Evolutionary conservation across 768 basidiomycete genomes (phyloP).

Genomic region (Stropharia rugosoannulata): DNA sequence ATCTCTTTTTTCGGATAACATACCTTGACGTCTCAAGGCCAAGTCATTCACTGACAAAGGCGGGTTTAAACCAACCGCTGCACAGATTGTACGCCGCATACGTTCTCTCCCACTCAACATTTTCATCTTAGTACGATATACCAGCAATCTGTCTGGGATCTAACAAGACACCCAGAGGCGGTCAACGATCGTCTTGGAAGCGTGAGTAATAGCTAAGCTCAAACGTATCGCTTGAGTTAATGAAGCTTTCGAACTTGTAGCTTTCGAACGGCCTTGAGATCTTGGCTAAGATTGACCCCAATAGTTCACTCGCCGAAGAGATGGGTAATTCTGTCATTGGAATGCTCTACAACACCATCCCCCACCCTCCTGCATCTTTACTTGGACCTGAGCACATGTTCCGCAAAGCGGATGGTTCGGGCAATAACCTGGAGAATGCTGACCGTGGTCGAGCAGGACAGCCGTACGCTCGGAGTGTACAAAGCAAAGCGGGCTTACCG

Average conservation of each 20-base stretch:
- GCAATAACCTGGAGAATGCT: conserved; percentile 45
- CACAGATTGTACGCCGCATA: conserved; percentile 5
- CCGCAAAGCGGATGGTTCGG: conserved; percentile 30
- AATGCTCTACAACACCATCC: conserved; percentile 57
- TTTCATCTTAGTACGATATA: not conserved
- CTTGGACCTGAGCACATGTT: conserved; percentile 32
- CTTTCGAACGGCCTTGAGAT: conserved; percentile 14
- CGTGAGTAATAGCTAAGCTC: conserved; percentile 1
- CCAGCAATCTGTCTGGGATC: conserved; percentile 8
- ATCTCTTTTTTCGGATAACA: not conserved
- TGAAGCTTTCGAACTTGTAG: not conserved
- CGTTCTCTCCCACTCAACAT: too few species aligned
- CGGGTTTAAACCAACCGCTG: conserved; percentile 7
- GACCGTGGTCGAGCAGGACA: conserved; percentile 49
- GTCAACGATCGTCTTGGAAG: conserved; percentile 14
- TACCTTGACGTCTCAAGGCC: not conserved
- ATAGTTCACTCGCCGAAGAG: conserved; percentile 5
- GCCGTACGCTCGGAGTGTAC: conserved; percentile 54
- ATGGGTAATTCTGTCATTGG: conserved; percentile 24
- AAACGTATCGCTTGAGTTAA: not conserved
- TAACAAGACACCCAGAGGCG: conserved; percentile 3
- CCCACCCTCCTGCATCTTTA: conserved; percentile 43
- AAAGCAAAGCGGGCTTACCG: conserved; percentile 38
- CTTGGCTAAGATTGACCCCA: conserved; percentile 7
- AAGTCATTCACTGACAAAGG: conserved; percentile 11